Percentiles rank a stretch among this genome's conserved stretches.
Evolutionary conservation across 2,329 filamentous ascomycete genomes (phyloP).

Genomic region (Trichoderma pleuroti): DNA sequence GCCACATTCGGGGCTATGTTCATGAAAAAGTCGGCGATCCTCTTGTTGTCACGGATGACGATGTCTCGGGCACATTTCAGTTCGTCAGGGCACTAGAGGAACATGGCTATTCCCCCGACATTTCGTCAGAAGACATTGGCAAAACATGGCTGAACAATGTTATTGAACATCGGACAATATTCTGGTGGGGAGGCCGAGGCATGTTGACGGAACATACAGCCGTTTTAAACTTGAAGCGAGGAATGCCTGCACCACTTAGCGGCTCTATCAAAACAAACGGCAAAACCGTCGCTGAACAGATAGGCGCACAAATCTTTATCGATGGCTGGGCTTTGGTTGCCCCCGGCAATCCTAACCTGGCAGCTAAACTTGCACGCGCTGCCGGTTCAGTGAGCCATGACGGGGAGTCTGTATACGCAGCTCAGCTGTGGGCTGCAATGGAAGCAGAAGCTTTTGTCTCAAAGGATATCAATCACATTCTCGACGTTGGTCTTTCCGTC

Average conservation of each 20-base stretch:
- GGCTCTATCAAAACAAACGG: conserved; percentile 25
- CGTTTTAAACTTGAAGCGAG: conserved; percentile 36
- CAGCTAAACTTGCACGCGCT: conserved; percentile 31
- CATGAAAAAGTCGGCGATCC: conserved; percentile 29
- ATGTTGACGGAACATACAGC: conserved; percentile 39
- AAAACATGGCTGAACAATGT: conserved; percentile 21
- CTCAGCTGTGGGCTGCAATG: conserved; percentile 38
- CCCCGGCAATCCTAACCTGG: conserved; percentile 31
- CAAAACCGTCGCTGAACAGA: conserved; percentile 31
- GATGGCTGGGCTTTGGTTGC: conserved; percentile 36
- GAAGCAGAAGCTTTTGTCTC: conserved; percentile 37
- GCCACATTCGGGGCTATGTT: conserved; percentile 33
- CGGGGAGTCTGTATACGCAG: conserved; percentile 37
- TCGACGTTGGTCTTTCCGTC: conserved; percentile 30
- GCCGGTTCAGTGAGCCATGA: conserved; percentile 38
- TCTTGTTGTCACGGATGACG: conserved; percentile 34
- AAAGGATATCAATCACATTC: conserved; percentile 31
- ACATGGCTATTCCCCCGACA: conserved; percentile 20
- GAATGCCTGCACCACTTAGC: conserved; percentile 33
- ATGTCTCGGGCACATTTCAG: conserved; percentile 35
- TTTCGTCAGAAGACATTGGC: conserved; percentile 19
- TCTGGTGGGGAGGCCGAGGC: conserved; percentile 40
- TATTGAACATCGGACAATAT: conserved; percentile 27
- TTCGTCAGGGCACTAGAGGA: conserved; percentile 37
- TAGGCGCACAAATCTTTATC: conserved; percentile 39